These are phyloP conservation scores for Globisporangium solare DNA, from an alignment of 352 stramenopile species.

Conservation along the genomic window DNA sequence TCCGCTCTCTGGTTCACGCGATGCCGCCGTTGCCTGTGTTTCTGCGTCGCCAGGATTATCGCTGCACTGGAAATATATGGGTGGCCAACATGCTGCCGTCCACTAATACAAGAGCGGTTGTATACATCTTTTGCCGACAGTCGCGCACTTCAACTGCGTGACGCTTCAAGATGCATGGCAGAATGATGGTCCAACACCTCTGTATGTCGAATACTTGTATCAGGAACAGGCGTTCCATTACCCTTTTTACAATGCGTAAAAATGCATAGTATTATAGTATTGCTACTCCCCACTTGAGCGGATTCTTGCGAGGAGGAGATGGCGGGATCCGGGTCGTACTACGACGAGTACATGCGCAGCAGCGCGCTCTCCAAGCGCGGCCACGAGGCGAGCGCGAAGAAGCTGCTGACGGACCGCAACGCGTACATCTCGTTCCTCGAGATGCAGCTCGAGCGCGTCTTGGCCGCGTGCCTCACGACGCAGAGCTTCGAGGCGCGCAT, in stretches of 20 bases:
- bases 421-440: constrained; percentile 88
- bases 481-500: constrained; percentile 69
- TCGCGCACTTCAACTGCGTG: background rate
- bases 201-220: background rate
- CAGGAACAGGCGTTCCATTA: background rate
- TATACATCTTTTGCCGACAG: constrained; percentile 2
- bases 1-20: too few species aligned
- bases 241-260: background rate
- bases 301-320: background rate
- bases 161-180: constrained; percentile 2
- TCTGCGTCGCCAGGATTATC: too few species aligned
- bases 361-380: constrained; percentile 68
- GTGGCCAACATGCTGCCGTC: too few species aligned
- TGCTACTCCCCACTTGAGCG: too few species aligned
- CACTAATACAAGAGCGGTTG: background rate
- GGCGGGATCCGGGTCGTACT: constrained; percentile 51
- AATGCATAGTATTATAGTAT: too few species aligned
- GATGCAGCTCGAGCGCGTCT: constrained; percentile 83
- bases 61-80: too few species aligned
- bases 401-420: constrained; percentile 77
- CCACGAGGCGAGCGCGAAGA: constrained; percentile 43
- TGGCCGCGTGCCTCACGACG: constrained; percentile 65
- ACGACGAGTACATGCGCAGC: constrained; percentile 78
- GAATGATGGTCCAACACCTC: constrained; percentile 6
- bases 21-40: too few species aligned